Evolutionary conservation across 1,284 basidiomycete genomes (phyloP).

Genomic region (Irpex lacteus): DNA sequence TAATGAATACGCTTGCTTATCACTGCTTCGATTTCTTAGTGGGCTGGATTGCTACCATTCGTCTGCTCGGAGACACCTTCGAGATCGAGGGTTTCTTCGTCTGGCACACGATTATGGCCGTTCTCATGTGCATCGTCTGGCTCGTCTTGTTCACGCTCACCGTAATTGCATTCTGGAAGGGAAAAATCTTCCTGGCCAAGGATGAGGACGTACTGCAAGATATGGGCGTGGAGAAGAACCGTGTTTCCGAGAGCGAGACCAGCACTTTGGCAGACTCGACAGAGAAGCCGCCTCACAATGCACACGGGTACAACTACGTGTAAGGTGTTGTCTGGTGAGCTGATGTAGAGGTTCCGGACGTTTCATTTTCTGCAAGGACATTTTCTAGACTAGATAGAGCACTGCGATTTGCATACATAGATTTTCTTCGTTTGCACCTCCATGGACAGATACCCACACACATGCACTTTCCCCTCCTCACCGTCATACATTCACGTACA

Average conservation of each 20-base stretch:
- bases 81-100: slow-evolving; percentile 36
- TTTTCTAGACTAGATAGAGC: not conserved
- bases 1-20: slow-evolving; percentile 2
- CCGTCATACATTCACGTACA: not conserved
- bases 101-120: slow-evolving; percentile 38
- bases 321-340: not conserved
- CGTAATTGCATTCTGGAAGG: slow-evolving; percentile 39
- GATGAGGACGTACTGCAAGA: slow-evolving; percentile 44
- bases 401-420: not conserved
- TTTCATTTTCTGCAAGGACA: not conserved
- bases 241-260: not conserved
- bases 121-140: slow-evolving; percentile 40
- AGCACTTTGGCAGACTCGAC: not conserved
- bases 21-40: slow-evolving; percentile 24
- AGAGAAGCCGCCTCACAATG: not conserved
- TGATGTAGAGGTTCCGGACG: not conserved
- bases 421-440: not conserved
- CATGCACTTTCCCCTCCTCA: not conserved
- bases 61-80: slow-evolving; percentile 40
- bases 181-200: slow-evolving; percentile 43
- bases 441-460: not conserved
- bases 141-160: slow-evolving; percentile 39
- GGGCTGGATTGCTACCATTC: slow-evolving; percentile 44
- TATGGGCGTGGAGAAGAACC: not conserved
- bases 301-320: not conserved